Base-by-base conservation (phyloP, 2,329 filamentous ascomycete species). In the Stachybotrys chartarum region DNA sequence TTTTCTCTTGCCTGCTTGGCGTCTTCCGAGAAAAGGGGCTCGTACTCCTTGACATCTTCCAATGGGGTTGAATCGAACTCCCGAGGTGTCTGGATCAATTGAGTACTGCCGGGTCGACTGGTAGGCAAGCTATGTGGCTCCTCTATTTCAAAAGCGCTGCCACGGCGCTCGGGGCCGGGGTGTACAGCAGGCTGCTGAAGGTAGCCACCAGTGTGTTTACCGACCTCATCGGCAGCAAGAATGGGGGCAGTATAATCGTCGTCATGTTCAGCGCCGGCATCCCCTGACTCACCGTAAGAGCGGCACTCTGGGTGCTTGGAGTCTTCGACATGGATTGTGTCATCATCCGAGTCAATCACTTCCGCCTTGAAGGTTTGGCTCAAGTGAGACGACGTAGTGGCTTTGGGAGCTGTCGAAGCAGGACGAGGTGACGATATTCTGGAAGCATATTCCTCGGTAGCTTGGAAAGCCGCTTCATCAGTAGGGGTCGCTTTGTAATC, bases 31-130 rank as follows among this genome's bases (percentile, higher is more conserved):
- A 99, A 99, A 4, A 99, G 76, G 1, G 94, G 94, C 69, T 97
- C 93, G 65, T 97, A 97, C 69, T 97, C 92, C 64, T 92, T 87
- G 6, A 96, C 89, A 65, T 96, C 88, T 63, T 95, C 91, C 8
- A 96, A 75, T 6, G 89, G 90, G 4, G 87, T 91, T 48, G 83
- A 73, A 65, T 74, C 73, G 70, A 86, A 68, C 70, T 86, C 77
- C 11, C 69, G 63, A 54, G 75, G 73, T 16, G 79, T 75, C 7
- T 79, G 72, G 50, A 74, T 77, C 59, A 80, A 83, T 66, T 86
- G 84, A 46, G 85, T 74, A 67, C 83, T 68, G n/a, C 61, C 88
- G 35, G 77, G 72, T 24, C 64, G 60, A 50, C 59, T 63, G 17
- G 32, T 55, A n/a, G 85, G 80, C 59, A 83, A 75, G 66, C 83